Evolutionary conservation across 257 asterid genomes (phyloP).

Genomic region (Capsicum rhomboideum): DNA sequence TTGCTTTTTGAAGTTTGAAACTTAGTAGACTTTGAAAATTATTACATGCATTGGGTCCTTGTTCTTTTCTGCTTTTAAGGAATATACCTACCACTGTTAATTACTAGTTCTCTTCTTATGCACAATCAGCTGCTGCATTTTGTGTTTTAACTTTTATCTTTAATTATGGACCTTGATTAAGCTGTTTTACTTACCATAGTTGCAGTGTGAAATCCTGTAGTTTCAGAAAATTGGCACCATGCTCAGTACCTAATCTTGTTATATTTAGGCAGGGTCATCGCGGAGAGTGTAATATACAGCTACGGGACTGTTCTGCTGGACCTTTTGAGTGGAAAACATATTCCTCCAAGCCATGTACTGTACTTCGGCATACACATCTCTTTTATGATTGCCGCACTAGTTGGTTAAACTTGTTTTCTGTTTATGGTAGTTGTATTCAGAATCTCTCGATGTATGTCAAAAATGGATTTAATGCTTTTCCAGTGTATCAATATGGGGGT

Average conservation of each 20-base stretch:
- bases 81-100: background rate
- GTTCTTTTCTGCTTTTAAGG: background rate
- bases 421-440: background rate
- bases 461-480: background rate
- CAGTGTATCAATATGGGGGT: background rate
- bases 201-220: background rate
- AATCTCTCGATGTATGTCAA: background rate
- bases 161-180: background rate
- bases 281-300: constrained; percentile 87
- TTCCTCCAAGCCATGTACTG: too few species aligned
- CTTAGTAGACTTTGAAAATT: background rate
- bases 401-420: background rate
- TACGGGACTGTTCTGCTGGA: constrained; percentile 52
- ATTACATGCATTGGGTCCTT: background rate
- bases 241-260: background rate
- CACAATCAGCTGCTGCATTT: background rate
- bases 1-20: background rate
- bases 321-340: too few species aligned
- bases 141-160: background rate
- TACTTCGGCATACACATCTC: background rate
- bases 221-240: background rate
- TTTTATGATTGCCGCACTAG: background rate
- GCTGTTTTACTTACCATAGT: background rate
- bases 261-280: constrained; percentile 73
- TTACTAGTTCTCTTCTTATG: background rate